Base-by-base conservation (phyloP, 305 asterid species). In the Andrographis paniculata region DNA sequence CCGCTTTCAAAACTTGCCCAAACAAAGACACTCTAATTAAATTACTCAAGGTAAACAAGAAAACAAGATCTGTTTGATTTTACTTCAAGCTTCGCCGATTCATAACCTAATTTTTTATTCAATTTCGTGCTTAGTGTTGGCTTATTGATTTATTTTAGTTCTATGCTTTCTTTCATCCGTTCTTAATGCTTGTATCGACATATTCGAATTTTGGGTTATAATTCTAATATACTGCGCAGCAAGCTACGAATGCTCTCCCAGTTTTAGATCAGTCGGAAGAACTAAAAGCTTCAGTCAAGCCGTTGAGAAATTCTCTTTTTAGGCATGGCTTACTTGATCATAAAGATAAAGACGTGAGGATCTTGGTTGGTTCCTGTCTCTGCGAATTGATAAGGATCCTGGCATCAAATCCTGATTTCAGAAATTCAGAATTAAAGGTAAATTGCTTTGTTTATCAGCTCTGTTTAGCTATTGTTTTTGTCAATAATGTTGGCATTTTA, bases 321-420 rank as follows among this genome's bases (percentile, higher is more conserved):
- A 73, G 60, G 67, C 84, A 74, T 59, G 65, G 75, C 40, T 54
- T 84, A 45, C 77, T 84, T 66, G 71, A 68, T 49, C 83, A 76
- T 55, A 79, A 68, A 69, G 95, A 80, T 64, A 80, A 74, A 70
- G 91, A 80, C 53, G 63, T 84, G 54, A 68, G 75, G 67, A 73
- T 76, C 64, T 72, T 76, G 50, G 94, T 79, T 56, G 85, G 87
- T 36, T 64, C 70, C 62, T 85, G 95, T 64, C 47, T 82, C 55
- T 69, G 80, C 56, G 91, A 82, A 64, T 66, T 74, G 51, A 51
- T 74, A 60, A 71, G 86, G 62, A 73, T 84, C 50, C 76, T 84
- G 40, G 88, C 94, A 17, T 92, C 92, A 19, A 54, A 78, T 71
- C 94, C 97, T 48, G 83, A 48, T 40, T 80, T 76, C 55, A 63